Conservation (phyloP, 192 early-diverging fungal genomes). For the Backusella mclennaniae region DNA sequence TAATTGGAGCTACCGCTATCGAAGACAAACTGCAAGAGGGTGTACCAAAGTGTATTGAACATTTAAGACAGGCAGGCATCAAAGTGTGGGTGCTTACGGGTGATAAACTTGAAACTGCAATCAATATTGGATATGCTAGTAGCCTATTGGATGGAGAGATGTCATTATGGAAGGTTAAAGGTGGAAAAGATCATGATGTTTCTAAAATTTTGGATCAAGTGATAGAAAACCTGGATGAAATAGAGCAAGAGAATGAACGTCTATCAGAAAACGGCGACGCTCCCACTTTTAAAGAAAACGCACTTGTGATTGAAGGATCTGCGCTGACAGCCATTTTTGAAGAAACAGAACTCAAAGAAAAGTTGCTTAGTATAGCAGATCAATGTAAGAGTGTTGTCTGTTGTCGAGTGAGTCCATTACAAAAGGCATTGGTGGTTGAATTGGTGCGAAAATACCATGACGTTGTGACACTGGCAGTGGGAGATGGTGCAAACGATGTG, state of each 20-base stretch:
- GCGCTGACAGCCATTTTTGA: conserved; percentile 56
- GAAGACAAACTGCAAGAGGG: conserved; percentile 97
- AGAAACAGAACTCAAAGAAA: conserved; percentile 50
- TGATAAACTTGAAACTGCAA: conserved; percentile 98
- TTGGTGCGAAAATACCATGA: conserved; percentile 77
- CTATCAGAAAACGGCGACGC: not conserved
- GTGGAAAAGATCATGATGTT: conserved; percentile 8
- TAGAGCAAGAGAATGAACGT: not conserved
- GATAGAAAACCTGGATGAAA: conserved; percentile 43
- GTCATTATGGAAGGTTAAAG: conserved; percentile 61
- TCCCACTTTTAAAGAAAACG: conserved; percentile 39
- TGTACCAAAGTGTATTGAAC: conserved; percentile 87
- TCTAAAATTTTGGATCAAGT: conserved; percentile 22
- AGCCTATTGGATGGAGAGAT: conserved; percentile 67
- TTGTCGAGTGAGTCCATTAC: conserved; percentile 89
- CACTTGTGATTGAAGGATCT: conserved; percentile 84
- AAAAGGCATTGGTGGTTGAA: conserved; percentile 94
- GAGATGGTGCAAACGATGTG: conserved; percentile 89
- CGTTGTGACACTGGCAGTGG: conserved; percentile 68
- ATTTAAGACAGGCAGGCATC: conserved; percentile 82
- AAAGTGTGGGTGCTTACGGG: conserved; percentile 98
- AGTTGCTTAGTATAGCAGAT: conserved; percentile 69
- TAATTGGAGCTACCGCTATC: conserved; percentile 95
- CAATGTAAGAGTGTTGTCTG: conserved; percentile 86
- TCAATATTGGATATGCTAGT: conserved; percentile 94